Evolutionary conservation across 2,329 filamentous ascomycete genomes (phyloP).

Genomic region (Claviceps purpurea): DNA sequence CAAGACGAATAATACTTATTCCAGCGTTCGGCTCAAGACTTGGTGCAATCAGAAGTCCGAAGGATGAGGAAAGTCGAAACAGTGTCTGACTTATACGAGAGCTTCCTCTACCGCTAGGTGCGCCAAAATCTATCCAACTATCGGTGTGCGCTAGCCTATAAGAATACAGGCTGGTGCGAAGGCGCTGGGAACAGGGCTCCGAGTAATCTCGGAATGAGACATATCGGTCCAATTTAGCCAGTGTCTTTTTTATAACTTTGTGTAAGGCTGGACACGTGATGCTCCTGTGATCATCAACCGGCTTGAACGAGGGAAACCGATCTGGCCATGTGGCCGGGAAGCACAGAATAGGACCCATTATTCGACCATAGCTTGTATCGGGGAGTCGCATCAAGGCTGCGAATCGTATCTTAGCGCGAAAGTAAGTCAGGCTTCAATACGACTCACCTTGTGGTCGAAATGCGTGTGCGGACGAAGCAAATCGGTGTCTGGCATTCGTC

Average conservation of each 20-base stretch:
- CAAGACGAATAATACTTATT: neutral
- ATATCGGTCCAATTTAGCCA: conserved; percentile 31
- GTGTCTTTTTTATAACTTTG: neutral
- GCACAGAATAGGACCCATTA: neutral
- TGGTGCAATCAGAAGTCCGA: neutral
- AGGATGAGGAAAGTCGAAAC: neutral
- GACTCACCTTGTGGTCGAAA: neutral
- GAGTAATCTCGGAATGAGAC: conserved; percentile 28
- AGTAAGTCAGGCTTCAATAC: neutral
- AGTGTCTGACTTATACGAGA: neutral
- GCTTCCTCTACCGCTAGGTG: neutral
- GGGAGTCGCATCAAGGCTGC: neutral
- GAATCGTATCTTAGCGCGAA: neutral
- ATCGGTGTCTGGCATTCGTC: neutral
- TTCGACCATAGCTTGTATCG: neutral
- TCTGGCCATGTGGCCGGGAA: neutral
- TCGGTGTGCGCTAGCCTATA: conserved; percentile 30
- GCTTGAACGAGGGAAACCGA: neutral
- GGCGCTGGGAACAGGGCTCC: conserved; percentile 28
- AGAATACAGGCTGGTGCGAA: conserved; percentile 29
- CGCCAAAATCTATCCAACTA: conserved; percentile 23
- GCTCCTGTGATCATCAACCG: neutral
- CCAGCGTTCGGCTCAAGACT: neutral
- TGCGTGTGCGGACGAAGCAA: no score
- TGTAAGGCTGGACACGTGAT: neutral